Conservation (phyloP, 2,329 filamentous ascomycete genomes). For the Beauveria sp. region DNA sequence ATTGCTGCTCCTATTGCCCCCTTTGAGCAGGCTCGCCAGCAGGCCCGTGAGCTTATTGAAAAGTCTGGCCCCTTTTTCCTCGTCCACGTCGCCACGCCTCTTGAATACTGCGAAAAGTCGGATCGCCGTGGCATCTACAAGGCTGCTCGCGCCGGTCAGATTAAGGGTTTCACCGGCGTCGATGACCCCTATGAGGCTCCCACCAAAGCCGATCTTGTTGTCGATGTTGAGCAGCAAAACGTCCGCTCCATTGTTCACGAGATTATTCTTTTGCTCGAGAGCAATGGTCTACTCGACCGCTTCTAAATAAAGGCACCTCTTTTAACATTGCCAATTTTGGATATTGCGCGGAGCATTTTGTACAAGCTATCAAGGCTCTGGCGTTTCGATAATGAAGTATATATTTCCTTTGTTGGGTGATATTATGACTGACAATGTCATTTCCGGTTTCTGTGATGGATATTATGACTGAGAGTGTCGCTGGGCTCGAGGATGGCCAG, state of each 20-base stretch:
- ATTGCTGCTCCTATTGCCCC: constrained; percentile 96
- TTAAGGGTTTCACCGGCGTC: constrained; percentile 97
- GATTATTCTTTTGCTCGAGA: constrained; percentile 89
- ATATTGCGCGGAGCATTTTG: neutral
- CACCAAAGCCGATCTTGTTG: constrained; percentile 70
- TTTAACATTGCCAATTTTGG: neutral
- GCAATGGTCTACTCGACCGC: constrained; percentile 75
- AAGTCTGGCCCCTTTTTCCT: constrained; percentile 90
- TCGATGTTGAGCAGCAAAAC: constrained; percentile 77
- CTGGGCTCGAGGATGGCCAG: neutral
- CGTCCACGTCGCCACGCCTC: constrained; percentile 84
- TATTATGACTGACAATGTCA: neutral
- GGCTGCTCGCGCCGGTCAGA: constrained; percentile 76
- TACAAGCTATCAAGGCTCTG: neutral
- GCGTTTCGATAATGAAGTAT: neutral
- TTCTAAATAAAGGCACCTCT: constrained; percentile 28
- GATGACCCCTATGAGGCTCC: constrained; percentile 94
- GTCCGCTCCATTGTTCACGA: constrained; percentile 93
- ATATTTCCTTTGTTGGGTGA: constrained; percentile 1
- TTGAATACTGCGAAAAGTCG: constrained; percentile 90
- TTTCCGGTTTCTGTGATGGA: neutral
- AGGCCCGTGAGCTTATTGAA: constrained; percentile 77
- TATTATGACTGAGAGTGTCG: neutral
- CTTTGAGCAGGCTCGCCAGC: constrained; percentile 68
- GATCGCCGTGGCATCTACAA: constrained; percentile 88